Evolutionary conservation across 148 eudicot species (phyloP), one percentile per base, ranked within the genome.

Genomic region (Rhododendron molle): DNA sequence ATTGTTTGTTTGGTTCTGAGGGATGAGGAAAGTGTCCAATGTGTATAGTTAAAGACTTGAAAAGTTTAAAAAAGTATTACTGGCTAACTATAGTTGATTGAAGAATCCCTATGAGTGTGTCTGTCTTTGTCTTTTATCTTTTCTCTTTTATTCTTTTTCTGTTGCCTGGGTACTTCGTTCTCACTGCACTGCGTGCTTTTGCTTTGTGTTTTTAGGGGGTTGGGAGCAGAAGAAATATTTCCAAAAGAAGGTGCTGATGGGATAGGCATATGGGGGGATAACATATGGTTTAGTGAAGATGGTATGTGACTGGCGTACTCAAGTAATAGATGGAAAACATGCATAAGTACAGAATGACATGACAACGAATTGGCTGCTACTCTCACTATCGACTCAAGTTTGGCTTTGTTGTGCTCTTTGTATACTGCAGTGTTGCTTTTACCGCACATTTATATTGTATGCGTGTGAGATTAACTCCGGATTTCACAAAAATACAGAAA

Each of bases 181-280:
- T 36, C 60, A 47, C 28, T 83, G 14, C 11, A 30, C 12, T 49
- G 11, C 32, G 38, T 50, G 58, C 82, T 60, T 84, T 85, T 56
- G 86, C 76, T 56, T 85, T 78, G 76, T 9, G 85, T 32, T 32
- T 83, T 30, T 65, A 49, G 85, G 72, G 72, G 3, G 40, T 30
- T 30, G 12, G 62, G 20, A 38, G 62, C n/a, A 16, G 30, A 26
- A 56, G 78, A 71, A 71, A 47, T 28, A 83, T 30, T 46, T 81
- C 44, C 21, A 20, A 38, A 71, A 43, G 76, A 44, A 40, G 40
- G 50, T 60, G 73, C 20, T 32, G 72, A 43, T 58, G 36, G 43
- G 49, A 34, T 32, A 3, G 78, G 76, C 76, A 21, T 36, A 38
- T 2, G 2, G 16, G n/a, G n/a, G 72, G 32, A 58, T 7, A 5